Percentiles rank a stretch among this genome's conserved stretches.
Conservation (phyloP, 768 basidiomycete species). For the Hypholoma sublateritium region DNA sequence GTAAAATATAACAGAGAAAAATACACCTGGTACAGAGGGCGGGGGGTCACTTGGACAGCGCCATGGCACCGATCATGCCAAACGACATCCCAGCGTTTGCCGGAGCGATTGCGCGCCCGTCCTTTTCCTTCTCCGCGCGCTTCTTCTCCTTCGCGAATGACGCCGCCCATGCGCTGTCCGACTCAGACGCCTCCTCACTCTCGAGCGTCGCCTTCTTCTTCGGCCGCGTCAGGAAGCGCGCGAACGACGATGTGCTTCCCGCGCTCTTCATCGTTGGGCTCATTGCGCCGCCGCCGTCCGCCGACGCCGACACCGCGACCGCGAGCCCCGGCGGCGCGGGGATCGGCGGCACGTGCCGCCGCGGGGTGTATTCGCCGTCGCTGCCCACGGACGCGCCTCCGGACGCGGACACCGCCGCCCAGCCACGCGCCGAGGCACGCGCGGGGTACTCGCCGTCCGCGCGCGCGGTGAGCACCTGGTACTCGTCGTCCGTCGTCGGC, state of each 20-base stretch:
- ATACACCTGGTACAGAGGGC: background rate
- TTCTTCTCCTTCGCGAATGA: slow-evolving; percentile 4
- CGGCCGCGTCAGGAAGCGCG: slow-evolving; percentile 9
- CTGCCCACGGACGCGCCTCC: background rate
- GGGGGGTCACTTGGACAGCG: slow-evolving; percentile 6
- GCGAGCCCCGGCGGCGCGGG: background rate
- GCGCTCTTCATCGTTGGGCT: background rate
- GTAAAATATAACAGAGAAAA: background rate
- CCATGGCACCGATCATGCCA: slow-evolving; percentile 9
- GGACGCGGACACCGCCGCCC: background rate
- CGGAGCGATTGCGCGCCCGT: background rate
- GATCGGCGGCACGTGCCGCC: background rate
- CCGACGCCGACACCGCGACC: background rate
- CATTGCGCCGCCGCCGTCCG: background rate
- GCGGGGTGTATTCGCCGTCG: background rate
- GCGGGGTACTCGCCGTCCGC: slow-evolving; percentile 7
- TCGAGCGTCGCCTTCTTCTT: slow-evolving; percentile 5
- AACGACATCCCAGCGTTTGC: background rate
- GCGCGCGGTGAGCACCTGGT: slow-evolving; percentile 7
- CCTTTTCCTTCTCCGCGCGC: slow-evolving; percentile 13
- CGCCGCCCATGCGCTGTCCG: background rate
- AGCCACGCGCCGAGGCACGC: background rate
- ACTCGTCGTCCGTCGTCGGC: slow-evolving; percentile 9
- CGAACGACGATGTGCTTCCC: slow-evolving; percentile 6
- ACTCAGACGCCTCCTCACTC: background rate